A percentile compares a stretch with the other conserved stretches of the same genome.
phyloP scores from a whole-genome alignment of 108 stramenopile species.

The Cyclotella kingstonii region DNA sequence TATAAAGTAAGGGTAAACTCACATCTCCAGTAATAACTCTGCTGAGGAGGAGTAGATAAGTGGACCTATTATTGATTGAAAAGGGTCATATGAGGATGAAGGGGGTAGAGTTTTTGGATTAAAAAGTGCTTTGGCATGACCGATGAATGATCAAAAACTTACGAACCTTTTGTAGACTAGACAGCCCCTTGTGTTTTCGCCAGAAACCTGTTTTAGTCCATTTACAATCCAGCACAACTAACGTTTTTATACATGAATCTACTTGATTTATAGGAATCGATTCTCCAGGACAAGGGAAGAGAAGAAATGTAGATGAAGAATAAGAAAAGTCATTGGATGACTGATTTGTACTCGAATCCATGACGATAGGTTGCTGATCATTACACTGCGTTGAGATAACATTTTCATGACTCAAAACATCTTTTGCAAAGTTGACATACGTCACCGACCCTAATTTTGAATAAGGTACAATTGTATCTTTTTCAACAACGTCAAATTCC shows the following conservation, averaged over 20 bases:
- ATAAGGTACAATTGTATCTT: neutral
- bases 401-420: neutral
- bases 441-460: too few species aligned
- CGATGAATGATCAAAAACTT: neutral
- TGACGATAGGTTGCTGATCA: constrained; percentile 3
- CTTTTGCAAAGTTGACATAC: neutral
- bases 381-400: neutral
- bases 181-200: constrained; percentile 28
- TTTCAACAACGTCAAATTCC: neutral
- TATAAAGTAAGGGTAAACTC: neutral
- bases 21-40: constrained; percentile 74
- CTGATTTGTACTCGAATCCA: constrained; percentile 2
- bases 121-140: too few species aligned
- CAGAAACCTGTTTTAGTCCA: constrained; percentile 48
- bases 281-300: constrained; percentile 58
- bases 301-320: constrained; percentile 39
- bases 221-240: constrained; percentile 75
- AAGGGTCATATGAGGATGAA: neutral
- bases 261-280: constrained; percentile 62
- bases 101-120: too few species aligned
- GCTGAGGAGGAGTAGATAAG: constrained; percentile 52
- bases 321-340: constrained; percentile 3
- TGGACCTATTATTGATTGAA: constrained; percentile 29
- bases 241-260: constrained; percentile 35
- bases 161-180: constrained; percentile 43